Evolutionary conservation across 2,329 filamentous ascomycete genomes (phyloP), one percentile per base, ranked within the genome.

Genomic region (Sphaerulina vaccinii): DNA sequence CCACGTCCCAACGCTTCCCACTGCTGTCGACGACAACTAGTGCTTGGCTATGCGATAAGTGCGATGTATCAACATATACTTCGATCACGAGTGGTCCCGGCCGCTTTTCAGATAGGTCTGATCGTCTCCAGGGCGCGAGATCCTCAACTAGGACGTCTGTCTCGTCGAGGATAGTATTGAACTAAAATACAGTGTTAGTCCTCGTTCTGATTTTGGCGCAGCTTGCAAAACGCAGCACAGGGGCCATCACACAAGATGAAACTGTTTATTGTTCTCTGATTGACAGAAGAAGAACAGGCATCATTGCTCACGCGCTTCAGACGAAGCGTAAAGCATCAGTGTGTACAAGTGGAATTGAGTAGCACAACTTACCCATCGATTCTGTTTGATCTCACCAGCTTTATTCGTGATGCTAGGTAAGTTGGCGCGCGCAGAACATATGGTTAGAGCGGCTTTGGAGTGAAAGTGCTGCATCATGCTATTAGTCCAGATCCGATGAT

Each of bases 161-260:
- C 63, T 99, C 93, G 63, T 95, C 88, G 38, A 96, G 86, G 61
- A 96, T 87, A 62, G 96, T 84, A 75, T 96, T 95, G 73, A 96
- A 99, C 93, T 97, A 65, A 3, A 10, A 22, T 33, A 23, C 13
- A 13, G 1, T 39, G 37, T 39, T 11, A 39, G 37, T 21, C 16
- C 8, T 39, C 16, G 13, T 21, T 5, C 18, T 21, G 18, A 11
- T 3, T 21, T 21, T 8, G 11, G 21, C 15, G 33, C 27, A 29
- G n/a, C 58, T 15, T 56, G 50, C 18, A 39, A 9, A 10, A 9
- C 10, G 9, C 10, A 27, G 39, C 11, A 16, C 18, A 21, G 23
- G 9, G 11, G 21, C 4, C 27, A 10, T 8, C 5, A 32, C 11
- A 6, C 27, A 32, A 32, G 27, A 32, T 3, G 27, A 32, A 13